Percentiles rank a stretch among this genome's conserved stretches.
These are phyloP conservation scores for Yamagishiella unicocca DNA, from an alignment of 139 green algal species.

Conservation along the genomic window DNA sequence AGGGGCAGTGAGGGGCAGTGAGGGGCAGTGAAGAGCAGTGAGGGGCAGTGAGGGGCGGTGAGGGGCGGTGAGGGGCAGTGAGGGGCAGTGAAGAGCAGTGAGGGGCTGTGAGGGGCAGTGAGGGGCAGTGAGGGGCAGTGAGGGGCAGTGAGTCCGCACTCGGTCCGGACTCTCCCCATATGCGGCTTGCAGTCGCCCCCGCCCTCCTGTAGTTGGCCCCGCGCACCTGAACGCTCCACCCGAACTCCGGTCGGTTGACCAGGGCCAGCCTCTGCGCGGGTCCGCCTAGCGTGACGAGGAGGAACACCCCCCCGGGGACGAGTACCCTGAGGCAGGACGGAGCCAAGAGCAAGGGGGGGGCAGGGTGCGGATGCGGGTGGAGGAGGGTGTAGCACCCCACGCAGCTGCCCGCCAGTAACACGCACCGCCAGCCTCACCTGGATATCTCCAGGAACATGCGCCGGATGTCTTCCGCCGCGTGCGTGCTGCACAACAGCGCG, in stretches of 20 bases:
- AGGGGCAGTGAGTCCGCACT: neutral
- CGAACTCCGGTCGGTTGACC: constrained; percentile 35
- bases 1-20: too few relatives aligned
- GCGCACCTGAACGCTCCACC: constrained; percentile 57
- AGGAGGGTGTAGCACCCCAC: neutral
- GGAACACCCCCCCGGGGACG: constrained; percentile 56
- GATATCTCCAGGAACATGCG: constrained; percentile 55
- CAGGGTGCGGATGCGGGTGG: neutral
- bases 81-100: too few relatives aligned
- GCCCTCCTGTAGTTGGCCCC: neutral
- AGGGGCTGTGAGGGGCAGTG: too few relatives aligned
- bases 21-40: too few relatives aligned
- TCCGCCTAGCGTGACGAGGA: constrained; percentile 59
- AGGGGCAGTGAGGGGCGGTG: too few relatives aligned
- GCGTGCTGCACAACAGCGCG: constrained; percentile 61
- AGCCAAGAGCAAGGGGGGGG: neutral
- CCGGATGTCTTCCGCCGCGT: constrained; percentile 35
- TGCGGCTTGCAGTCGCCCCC: neutral
- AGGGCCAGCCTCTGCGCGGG: constrained; percentile 51
- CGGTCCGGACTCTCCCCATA: neutral
- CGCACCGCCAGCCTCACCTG: neutral
- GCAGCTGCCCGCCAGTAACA: neutral
- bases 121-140: too few relatives aligned
- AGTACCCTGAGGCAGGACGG: constrained; percentile 44
- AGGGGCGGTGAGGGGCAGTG: too few relatives aligned